Conservation (phyloP, 2,329 filamentous ascomycete genomes). For the Claviceps pusilla region DNA sequence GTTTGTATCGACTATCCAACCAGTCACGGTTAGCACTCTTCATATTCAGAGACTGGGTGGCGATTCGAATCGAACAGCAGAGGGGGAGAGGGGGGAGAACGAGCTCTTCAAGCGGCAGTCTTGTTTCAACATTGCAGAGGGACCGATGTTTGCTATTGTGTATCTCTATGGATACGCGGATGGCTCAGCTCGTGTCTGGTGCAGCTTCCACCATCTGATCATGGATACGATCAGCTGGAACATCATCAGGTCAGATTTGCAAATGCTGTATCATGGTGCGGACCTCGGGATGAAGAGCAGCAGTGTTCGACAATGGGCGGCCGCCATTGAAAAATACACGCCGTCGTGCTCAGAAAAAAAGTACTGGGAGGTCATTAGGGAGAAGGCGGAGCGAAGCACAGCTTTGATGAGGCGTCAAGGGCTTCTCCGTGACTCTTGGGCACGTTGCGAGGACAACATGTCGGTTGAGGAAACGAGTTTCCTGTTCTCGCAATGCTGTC, state of each 20-base stretch:
- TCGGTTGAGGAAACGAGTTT: neutral
- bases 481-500: neutral
- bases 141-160: neutral
- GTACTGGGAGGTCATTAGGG: neutral
- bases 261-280: neutral
- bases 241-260: constrained; percentile 1
- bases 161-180: neutral
- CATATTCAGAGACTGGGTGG: neutral
- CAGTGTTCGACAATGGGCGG: neutral
- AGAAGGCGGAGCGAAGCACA: neutral
- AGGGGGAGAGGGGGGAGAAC: neutral
- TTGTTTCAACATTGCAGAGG: neutral
- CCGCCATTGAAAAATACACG: neutral
- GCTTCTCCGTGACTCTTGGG: no score
- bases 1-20: neutral
- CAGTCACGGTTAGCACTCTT: neutral
- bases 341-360: neutral
- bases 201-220: constrained; percentile 1
- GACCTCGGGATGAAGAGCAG: constrained; percentile 1
- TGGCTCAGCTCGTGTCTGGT: neutral
- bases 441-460: neutral
- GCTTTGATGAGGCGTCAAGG: neutral
- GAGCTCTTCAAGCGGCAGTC: neutral
- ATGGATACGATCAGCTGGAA: constrained; percentile 1
- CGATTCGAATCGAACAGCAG: neutral